Evolutionary conservation across 192 early-diverging fungal genomes (phyloP), one percentile per base, ranked within the genome.

Genomic region (Chytriomyces hyalinus): DNA sequence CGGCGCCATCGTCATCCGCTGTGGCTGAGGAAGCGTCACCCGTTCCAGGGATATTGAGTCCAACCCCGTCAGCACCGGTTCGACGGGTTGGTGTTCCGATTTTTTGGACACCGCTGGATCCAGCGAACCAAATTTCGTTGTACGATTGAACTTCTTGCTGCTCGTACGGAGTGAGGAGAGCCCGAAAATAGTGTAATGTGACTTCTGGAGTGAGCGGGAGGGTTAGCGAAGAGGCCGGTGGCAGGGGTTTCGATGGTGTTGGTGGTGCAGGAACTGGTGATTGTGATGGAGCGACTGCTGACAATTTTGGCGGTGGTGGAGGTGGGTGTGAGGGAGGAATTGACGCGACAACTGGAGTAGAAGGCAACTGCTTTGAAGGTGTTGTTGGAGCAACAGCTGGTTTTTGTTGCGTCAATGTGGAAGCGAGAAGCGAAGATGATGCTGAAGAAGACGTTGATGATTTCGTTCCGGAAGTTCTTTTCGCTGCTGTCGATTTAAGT

Each of bases 71-170:
- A 53, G 89, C 80, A 49, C 89, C 85, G 2, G 90, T 86, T 26
- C 84, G 84, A 7, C 87, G 81, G 67, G 91, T 92, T 20, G 87
- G 75, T 7, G 89, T 84, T 66, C 94, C 88, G 44, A 90, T 82
- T 64, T 90, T 90, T 17, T 84, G 69, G 15, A 88, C 80, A n/a
- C 71, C 80, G 15, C 78, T 85, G 28, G 90, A 90, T 47, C 96
- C 97, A 67, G 95, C 90, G 78, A 94, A 99, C 81, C 96, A 97
- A n/a, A 99, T 87, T 57, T 94, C 89, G 15, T 88, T 87, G 63
- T 86, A 97, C 17, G 90, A 90, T 13, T 91, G 75, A 49, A 99
- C 95, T 80, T 99, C 97, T 0, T 84, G 85, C 64, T 93, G 92
- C 84, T 99, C 97, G 68, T 93, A 95, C 13, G 86, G 80, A 7